Evolutionary conservation across 768 basidiomycete species (phyloP).

Genomic region (Trametes elegans): DNA sequence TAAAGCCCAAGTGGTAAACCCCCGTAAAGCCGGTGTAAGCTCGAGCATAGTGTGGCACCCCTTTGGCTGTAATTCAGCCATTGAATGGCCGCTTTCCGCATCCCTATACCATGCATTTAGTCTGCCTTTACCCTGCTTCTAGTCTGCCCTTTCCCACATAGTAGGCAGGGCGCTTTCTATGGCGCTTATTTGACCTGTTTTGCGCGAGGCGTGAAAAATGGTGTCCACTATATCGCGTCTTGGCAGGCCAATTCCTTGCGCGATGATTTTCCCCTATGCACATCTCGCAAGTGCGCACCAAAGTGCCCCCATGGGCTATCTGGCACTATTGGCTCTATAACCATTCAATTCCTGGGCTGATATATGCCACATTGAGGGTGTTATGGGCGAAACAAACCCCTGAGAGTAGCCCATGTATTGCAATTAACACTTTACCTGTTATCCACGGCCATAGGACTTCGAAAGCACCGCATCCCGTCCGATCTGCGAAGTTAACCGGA

Average conservation of each 20-base stretch:
- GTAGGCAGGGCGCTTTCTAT: conserved; percentile 27
- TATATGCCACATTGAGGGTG: neutral
- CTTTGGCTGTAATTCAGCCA: too few species aligned
- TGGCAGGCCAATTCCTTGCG: neutral
- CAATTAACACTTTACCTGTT: conserved; percentile 9
- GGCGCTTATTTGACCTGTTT: conserved; percentile 23
- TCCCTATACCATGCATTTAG: too few species aligned
- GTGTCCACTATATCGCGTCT: conserved; percentile 30
- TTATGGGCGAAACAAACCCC: neutral
- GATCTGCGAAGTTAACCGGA: conserved; percentile 65
- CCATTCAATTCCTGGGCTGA: too few species aligned
- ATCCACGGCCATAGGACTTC: conserved; percentile 34
- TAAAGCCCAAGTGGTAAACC: conserved; percentile 2
- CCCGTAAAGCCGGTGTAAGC: neutral
- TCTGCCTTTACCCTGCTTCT: conserved; percentile 9
- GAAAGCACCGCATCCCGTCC: conserved; percentile 57
- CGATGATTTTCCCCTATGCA: neutral
- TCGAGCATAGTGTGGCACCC: too few species aligned
- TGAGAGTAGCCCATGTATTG: neutral
- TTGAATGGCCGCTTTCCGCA: too few species aligned
- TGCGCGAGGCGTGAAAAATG: conserved; percentile 25
- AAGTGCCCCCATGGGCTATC: neutral
- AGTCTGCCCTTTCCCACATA: conserved; percentile 24
- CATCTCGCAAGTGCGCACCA: neutral
- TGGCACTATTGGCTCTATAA: neutral